Percentiles rank a stretch among this genome's conserved stretches.
Conservation (phyloP, 2,329 filamentous ascomycete species). For the Ophiostoma ulmi region DNA sequence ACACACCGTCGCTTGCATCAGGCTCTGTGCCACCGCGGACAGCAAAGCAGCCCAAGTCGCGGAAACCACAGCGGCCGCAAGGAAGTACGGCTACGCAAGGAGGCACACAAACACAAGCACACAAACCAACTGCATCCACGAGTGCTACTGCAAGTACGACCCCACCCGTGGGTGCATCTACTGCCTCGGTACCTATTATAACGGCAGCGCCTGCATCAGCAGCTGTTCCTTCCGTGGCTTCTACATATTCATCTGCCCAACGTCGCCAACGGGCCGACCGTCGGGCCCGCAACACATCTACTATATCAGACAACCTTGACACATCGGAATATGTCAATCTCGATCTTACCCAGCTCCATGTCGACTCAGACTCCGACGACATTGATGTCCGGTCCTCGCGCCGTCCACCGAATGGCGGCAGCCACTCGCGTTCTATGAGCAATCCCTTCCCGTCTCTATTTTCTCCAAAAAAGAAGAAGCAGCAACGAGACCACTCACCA, state of each 20-base stretch:
- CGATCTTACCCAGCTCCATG: conserved; percentile 28
- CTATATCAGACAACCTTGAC: conserved; percentile 11
- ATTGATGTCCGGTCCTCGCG: conserved; percentile 36
- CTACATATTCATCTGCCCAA: background rate
- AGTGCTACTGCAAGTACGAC: conserved; percentile 4
- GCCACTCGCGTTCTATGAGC: conserved; percentile 66
- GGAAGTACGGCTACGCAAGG: background rate
- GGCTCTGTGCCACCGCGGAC: conserved; percentile 8
- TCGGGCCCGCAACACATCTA: conserved; percentile 15
- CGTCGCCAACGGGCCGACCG: conserved; percentile 2
- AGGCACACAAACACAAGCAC: background rate
- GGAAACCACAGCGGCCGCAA: conserved; percentile 4
- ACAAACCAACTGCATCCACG: background rate
- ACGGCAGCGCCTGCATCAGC: background rate
- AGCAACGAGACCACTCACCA: conserved; percentile 38
- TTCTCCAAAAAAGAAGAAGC: conserved; percentile 54
- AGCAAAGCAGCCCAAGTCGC: background rate
- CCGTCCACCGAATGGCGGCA: conserved; percentile 29
- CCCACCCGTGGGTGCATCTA: background rate
- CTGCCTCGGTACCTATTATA: background rate
- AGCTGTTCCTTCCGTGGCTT: background rate
- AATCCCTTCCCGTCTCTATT: conserved; percentile 74
- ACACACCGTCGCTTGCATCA: background rate
- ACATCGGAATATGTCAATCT: conserved; percentile 21
- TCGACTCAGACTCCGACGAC: conserved; percentile 39